Evolutionary conservation across 1,284 basidiomycete species (phyloP), one percentile per base, ranked within the genome.

Genomic region (Malassezia arunalokei): DNA sequence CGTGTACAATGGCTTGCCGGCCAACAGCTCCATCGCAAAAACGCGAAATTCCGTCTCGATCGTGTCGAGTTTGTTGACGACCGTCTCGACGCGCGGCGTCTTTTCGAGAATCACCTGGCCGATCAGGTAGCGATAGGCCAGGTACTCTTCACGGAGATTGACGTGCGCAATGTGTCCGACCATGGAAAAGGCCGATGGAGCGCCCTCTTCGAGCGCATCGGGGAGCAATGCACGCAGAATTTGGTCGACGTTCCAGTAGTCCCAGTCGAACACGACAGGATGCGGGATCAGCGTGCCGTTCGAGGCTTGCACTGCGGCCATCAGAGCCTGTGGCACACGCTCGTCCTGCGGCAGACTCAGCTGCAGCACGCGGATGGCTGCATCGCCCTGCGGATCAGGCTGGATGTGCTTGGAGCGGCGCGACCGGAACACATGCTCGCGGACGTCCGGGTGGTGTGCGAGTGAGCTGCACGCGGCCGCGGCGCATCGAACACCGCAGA

Each of bases 1-100:
- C 17, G 86, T 64, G 66, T 84, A 92, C 66, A 94, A 80, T 0
- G 83, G 79, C 54, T 87, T 83, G 9, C 94, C 94, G 0, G 92
- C 91, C 17, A 99, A 78, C 2, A 96, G 79, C 68, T 99, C 94
- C 94, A 99, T 98, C 63, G 86, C 80, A 74, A 99, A 98, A 59
- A 90, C 86, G 17, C 94, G 83, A 74, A 90, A 98, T 68, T 86
- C 78, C 20, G 79, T 82, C 66, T 90, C 83, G 59, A 96, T 96
- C 17, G 76, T 81, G 66, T 94, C 82, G 17, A 95, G 76, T 74
- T 98, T 99, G 78, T 98, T 96, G 40, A 99, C 90, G 1, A 98
- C 89, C 0, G 92, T 98, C 58, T 79, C 80, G 40, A 94, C 79
- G 7, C 76, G 75, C 63, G 86, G 86, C 49, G 71, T 69, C 51